Percentiles rank a stretch among this genome's conserved stretches.
These are phyloP conservation scores for Cryptococcus neoformans DNA, from an alignment of 1,284 basidiomycete genomes.

Conservation along the genomic window DNA sequence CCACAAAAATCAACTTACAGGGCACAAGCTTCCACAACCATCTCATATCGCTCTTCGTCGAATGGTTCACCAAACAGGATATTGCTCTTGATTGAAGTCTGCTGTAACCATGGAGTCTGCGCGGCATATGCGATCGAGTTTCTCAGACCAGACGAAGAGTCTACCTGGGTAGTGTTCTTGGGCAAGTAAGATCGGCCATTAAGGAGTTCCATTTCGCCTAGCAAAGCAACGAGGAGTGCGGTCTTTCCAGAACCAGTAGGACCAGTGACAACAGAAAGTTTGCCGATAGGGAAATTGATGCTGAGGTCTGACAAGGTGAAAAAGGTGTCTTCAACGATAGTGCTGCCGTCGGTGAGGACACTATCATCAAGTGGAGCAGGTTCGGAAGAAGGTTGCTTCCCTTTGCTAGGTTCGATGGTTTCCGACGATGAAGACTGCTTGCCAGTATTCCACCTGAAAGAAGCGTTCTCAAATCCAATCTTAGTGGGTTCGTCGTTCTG, in stretches of 20 bases:
- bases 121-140: slow-evolving; percentile 79
- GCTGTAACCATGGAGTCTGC: slow-evolving; percentile 79
- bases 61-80: slow-evolving; percentile 67
- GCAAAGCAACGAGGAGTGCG: slow-evolving; percentile 59
- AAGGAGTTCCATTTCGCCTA: slow-evolving; percentile 64
- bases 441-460: slow-evolving; percentile 65
- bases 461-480: slow-evolving; percentile 63
- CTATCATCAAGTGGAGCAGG: slow-evolving; percentile 15
- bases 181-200: slow-evolving; percentile 61
- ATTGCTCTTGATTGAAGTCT: slow-evolving; percentile 56
- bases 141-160: slow-evolving; percentile 59
- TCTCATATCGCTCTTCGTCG: slow-evolving; percentile 66
- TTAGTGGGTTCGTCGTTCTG: slow-evolving; percentile 43
- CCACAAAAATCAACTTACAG: slow-evolving; percentile 48
- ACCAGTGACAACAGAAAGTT: slow-evolving; percentile 66
- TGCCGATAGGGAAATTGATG: slow-evolving; percentile 66
- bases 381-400: background rate
- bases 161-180: slow-evolving; percentile 61
- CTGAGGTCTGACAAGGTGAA: slow-evolving; percentile 67
- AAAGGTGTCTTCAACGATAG: slow-evolving; percentile 15
- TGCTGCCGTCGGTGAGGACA: slow-evolving; percentile 4
- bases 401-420: slow-evolving; percentile 18
- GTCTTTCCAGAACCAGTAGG: slow-evolving; percentile 80
- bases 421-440: slow-evolving; percentile 29
- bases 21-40: slow-evolving; percentile 75